Evolutionary conservation across 1,139 yeast species (phyloP), one percentile per base, ranked within the genome.

Genomic region (Taphrina sp.): DNA sequence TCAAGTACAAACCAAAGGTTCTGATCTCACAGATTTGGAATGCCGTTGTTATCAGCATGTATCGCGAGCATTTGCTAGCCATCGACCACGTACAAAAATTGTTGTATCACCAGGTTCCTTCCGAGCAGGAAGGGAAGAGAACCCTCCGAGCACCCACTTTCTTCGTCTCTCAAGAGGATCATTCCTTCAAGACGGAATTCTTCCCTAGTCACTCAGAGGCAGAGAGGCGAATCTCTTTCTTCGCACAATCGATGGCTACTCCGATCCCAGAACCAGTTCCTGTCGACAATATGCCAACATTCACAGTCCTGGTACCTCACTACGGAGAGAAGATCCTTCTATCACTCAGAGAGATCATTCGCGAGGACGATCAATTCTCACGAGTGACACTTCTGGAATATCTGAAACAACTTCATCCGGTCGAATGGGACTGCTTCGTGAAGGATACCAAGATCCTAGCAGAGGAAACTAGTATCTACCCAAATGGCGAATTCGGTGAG

Each of bases 341-440:
- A 61, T 89, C 97, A 37, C 79, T 92, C 71, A 87, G 95, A 74
- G 98, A 92, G 75, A 92, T 92, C 73, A 92, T 92, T 69, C 88
- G 97, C 73, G 98, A 92, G 75, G 98, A 92, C 71, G 97, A 94
- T 72, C 97, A 92, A 74, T 90, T 87, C 73, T 88, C 98, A 28
- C 85, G 97, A 74, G 97, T 92, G 61, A 92, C 98, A 17, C 76
- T 92, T 65, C 79, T 92, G 71, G 98, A 92, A 76, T 92, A 92
- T 72, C 81, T 92, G 77, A 92, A 92, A 74, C 98, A 92, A 76
- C 79, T 92, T 67, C 97, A 92, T 71, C 97, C 97, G 52, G 95
- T 92, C 63, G 98, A 92, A 76, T 92, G 98, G 98, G 98, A 92
- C 65, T 90, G 97, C 74, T 92, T 92, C 67, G 98, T 92, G 63